Evolutionary conservation across 768 basidiomycete species (phyloP), one percentile per base, ranked within the genome.

Genomic region (Brasilioporus rufonigricans): DNA sequence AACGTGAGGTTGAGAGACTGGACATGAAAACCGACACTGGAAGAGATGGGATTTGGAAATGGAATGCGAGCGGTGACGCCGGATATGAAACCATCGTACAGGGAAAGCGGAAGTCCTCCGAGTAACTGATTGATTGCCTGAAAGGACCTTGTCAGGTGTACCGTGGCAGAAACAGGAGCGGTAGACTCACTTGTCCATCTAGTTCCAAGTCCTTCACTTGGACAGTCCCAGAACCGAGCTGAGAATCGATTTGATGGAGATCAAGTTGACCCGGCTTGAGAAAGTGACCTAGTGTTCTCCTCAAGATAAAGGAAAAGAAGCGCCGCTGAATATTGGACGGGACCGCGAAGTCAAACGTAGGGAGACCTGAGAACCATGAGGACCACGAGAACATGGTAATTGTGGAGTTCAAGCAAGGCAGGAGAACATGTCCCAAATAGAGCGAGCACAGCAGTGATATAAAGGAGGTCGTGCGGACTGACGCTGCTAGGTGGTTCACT

Each of bases 251-350:
- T 72, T 92, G 86, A 52, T 86, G 80, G 48, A 83, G 77, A 73
- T 97, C 91, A 53, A 97, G 81, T 64, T 94, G 93, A 16, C 92
- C 94, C 11, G 90, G 91, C 68, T 87, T 89, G 50, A 98, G 80
- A 56, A 97, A 80, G 66, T 88, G 89, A 12, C 95, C 95, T 0
- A 98, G 75, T 9, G 83, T 80, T 64, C 85, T 86, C 77, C 85
- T 89, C 58, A 98, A 80, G 49, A 93, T 74, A 68, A 93, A 98
- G 1, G 93, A 93, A 33, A 98, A 77, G 74, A 98, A 94, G 53
- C 91, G 84, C 50, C 86, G 79, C 75, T 97, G 93, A 44, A 98
- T 87, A 52, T 76, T 74, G 10, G 88, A 78, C 16, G 89, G 86
- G 23, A 91, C 72, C 50, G 78, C 67, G 63, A 88, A 79, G 66